Evolutionary conservation across 2,329 filamentous ascomycete genomes (phyloP), one percentile per base, ranked within the genome.

Genomic region (Diaporthe vexans): DNA sequence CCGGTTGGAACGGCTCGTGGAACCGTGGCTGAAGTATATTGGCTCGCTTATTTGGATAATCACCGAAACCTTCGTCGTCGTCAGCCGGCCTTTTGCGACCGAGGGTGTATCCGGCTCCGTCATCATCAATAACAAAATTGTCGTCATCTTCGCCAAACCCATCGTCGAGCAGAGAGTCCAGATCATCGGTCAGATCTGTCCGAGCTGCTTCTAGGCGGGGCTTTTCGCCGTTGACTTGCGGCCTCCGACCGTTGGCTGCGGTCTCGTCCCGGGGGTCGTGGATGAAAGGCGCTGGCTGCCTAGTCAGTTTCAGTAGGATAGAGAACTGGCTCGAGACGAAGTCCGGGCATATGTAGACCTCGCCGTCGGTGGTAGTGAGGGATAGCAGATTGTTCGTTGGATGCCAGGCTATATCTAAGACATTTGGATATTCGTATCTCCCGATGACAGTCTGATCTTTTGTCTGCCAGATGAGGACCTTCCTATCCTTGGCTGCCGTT

Each of bases 111-210:
- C 96, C 97, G 46, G 95, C 96, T 15, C 95, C 95, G 80, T 99
- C 97, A 77, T 99, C 97, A 79, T 99, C 97, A 7, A 95, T 92
- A 1, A 99, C 94, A 81, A 98, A 99, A 76, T 95, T 94, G 56
- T 95, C 94, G 35, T 87, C 86, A 84, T 92, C 81, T 80, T 90
- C 80, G 43, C 81, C 85, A 67, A 84, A 54, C 76, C 80, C 84
- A 86, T 89, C 80, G 78, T 89, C 91, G 3, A 98, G 88, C n/a
- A 97, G 91, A 70, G 95, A 95, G 81, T 97, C 95, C 3, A 97
- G 86, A 54, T 94, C 95, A 76, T 95, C 94, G 3, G 74, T 75
- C 24, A 75, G 33, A 15, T 75, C 74, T 35, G 74, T 75, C 52
- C 74, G 74, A 8, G 74, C 68, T 40, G 68, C 40, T 19, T 69